These are phyloP conservation scores for Rhodocollybia butyracea DNA, from an alignment of 768 basidiomycete genomes.

Conservation along the genomic window DNA sequence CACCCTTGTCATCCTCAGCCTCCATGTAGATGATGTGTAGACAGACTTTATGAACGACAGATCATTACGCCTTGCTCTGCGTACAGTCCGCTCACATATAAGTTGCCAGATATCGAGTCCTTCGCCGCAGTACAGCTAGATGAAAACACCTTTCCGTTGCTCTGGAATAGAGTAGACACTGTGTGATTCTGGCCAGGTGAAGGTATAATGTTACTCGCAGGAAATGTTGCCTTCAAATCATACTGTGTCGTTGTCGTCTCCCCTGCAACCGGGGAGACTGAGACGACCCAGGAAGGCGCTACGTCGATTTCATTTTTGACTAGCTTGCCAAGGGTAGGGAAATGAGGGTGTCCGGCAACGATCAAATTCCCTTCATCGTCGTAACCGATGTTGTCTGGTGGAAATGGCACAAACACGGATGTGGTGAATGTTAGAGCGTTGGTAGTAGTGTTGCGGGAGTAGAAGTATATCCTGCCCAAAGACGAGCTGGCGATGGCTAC, in stretches of 20 bases:
- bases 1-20: too few relatives aligned
- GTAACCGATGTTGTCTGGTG: slow-evolving; percentile 60
- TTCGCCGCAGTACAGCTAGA: slow-evolving; percentile 49
- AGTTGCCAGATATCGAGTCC: slow-evolving; percentile 42
- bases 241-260: slow-evolving; percentile 20
- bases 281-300: slow-evolving; percentile 59
- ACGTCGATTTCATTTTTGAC: slow-evolving; percentile 39
- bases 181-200: slow-evolving; percentile 32
- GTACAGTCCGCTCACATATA: slow-evolving; percentile 62
- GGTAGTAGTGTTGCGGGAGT: slow-evolving; percentile 42
- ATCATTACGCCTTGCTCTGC: slow-evolving; percentile 49
- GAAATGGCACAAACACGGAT: slow-evolving; percentile 51
- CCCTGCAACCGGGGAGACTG: slow-evolving; percentile 29
- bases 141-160: slow-evolving; percentile 60
- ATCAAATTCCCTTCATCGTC: slow-evolving; percentile 45
- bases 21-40: too few relatives aligned
- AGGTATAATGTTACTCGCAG: slow-evolving; percentile 40
- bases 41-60: slow-evolving; percentile 31
- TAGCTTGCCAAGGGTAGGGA: slow-evolving; percentile 45
- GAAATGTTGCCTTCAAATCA: slow-evolving; percentile 45
- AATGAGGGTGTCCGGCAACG: slow-evolving; percentile 67
- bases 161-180: slow-evolving; percentile 69
- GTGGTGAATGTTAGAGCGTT: slow-evolving; percentile 39
- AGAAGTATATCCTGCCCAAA: slow-evolving; percentile 42
- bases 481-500: slow-evolving; percentile 62